These are phyloP conservation scores for Stagonosporopsis cucurbitacearum DNA, from an alignment of 2,329 filamentous ascomycete genomes.

Conservation along the genomic window DNA sequence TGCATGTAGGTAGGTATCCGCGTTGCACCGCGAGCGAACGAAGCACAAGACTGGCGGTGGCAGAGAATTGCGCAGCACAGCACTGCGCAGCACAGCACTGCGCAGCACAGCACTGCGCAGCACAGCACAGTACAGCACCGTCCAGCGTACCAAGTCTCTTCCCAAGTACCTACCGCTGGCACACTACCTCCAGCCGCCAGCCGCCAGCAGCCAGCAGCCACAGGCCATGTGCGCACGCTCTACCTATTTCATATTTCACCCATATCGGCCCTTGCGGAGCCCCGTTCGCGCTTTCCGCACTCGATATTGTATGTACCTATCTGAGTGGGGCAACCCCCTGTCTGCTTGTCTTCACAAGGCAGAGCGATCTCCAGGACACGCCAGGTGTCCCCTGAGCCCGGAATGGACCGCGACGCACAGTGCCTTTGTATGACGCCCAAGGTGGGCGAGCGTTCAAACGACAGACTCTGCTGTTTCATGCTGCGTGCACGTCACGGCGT, in stretches of 20 bases:
- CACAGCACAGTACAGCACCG: neutral
- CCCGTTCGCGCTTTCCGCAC: constrained; percentile 26
- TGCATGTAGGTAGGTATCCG: constrained; percentile 28
- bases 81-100: neutral
- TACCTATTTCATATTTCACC: constrained; percentile 23
- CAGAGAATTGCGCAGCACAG: constrained; percentile 3
- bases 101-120: neutral
- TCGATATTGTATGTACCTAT: too few species aligned
- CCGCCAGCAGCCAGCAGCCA: constrained; percentile 1
- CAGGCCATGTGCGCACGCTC: constrained; percentile 24
- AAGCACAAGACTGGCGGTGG: constrained; percentile 23
- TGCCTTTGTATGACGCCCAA: constrained; percentile 30
- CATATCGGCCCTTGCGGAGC: constrained; percentile 29
- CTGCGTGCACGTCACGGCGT: constrained; percentile 7
- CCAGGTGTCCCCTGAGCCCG: constrained; percentile 20
- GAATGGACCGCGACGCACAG: constrained; percentile 17
- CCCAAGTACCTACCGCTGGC: neutral
- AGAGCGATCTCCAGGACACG: constrained; percentile 10
- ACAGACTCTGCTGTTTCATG: constrained; percentile 1
- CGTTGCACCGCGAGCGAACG: constrained; percentile 19
- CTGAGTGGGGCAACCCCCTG: constrained; percentile 34
- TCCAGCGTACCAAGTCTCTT: too few species aligned
- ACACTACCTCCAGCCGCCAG: neutral
- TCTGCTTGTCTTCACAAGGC: constrained; percentile 26
- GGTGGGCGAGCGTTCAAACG: constrained; percentile 4